phyloP scores from a whole-genome alignment of 345 rosid genomes.

The Gossypium arboreum region DNA sequence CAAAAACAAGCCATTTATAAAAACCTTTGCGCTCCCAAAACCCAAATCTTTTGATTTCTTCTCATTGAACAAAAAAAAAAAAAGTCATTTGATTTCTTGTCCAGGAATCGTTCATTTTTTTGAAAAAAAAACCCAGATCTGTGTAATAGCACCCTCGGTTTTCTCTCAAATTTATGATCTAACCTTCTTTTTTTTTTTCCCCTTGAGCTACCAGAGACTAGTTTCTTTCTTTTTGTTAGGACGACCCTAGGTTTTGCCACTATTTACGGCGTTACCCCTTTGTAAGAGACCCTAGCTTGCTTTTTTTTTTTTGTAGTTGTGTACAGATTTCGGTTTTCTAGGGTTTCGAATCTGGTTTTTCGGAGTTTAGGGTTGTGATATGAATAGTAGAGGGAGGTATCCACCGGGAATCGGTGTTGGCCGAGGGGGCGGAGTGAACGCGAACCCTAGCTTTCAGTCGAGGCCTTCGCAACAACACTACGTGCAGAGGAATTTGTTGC shows the following conservation, averaged over 20 bases:
- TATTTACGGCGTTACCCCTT: conserved; percentile 13
- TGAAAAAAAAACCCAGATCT: conserved; percentile 27
- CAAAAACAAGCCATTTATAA: not conserved
- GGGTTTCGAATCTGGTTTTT: conserved; percentile 6
- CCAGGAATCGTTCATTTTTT: not conserved
- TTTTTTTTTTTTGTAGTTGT: not conserved
- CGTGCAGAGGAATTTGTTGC: conserved; percentile 48
- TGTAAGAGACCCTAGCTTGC: conserved; percentile 18
- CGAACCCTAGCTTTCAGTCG: conserved; percentile 45
- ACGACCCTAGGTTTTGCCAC: conserved; percentile 15
- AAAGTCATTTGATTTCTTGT: not conserved
- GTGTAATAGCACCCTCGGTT: conserved; percentile 12
- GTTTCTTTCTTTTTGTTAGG: conserved; percentile 1
- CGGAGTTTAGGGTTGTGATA: conserved; percentile 36
- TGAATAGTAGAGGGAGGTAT: conserved; percentile 83
- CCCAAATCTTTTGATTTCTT: not conserved
- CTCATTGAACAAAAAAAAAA: not conserved
- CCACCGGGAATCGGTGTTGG: conserved; percentile 66
- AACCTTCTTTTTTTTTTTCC: not conserved
- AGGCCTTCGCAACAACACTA: conserved; percentile 48
- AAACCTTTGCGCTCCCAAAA: not conserved
- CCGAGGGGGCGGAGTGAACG: conserved; percentile 56
- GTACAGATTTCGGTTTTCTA: not conserved
- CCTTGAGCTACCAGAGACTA: not conserved
- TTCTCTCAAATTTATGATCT: conserved; percentile 30